phyloP scores from a whole-genome alignment of 495 filamentous ascomycete species.

The Penicillium silybi region DNA sequence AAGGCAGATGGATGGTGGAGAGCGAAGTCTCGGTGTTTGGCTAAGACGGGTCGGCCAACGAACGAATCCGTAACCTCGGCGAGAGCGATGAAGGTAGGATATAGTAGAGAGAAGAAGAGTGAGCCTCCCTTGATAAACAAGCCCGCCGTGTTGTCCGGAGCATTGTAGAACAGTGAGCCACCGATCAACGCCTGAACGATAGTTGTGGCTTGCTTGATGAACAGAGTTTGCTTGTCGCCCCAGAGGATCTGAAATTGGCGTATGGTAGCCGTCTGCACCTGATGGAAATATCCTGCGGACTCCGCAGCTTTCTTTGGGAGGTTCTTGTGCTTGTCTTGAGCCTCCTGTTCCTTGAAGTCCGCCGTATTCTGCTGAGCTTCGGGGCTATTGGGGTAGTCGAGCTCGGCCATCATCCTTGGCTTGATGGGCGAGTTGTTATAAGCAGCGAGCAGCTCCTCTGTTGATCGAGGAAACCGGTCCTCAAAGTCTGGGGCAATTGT shows the following conservation, averaged over 20 bases:
- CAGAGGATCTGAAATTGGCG: slow-evolving; percentile 52
- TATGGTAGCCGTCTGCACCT: slow-evolving; percentile 27
- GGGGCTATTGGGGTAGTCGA: slow-evolving; percentile 37
- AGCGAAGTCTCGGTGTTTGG: slow-evolving; percentile 69
- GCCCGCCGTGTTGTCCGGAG: slow-evolving; percentile 29
- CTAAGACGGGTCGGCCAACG: slow-evolving; percentile 59
- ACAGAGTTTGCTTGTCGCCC: slow-evolving; percentile 52
- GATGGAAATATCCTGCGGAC: slow-evolving; percentile 1
- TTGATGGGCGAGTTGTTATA: slow-evolving; percentile 36
- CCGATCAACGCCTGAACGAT: slow-evolving; percentile 30
- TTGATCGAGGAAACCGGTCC: slow-evolving; percentile 35
- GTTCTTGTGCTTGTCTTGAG: slow-evolving; percentile 34
- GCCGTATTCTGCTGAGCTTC: slow-evolving; percentile 37
- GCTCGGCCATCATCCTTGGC: slow-evolving; percentile 33
- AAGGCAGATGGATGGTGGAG: slow-evolving; percentile 70
- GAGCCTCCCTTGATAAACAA: slow-evolving; percentile 49
- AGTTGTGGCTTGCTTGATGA: slow-evolving; percentile 49
- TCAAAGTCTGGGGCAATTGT: slow-evolving; percentile 28
- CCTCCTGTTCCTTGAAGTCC: slow-evolving; percentile 40
- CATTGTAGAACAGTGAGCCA: slow-evolving; percentile 32
- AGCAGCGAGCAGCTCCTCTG: slow-evolving; percentile 26
- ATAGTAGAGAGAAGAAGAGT: slow-evolving; percentile 65
- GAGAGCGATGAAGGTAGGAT: slow-evolving; percentile 65
- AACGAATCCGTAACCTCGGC: slow-evolving; percentile 67
- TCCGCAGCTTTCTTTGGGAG: slow-evolving; percentile 20